Conservation (phyloP, 768 basidiomycete species). For the Auricularia sp. region DNA sequence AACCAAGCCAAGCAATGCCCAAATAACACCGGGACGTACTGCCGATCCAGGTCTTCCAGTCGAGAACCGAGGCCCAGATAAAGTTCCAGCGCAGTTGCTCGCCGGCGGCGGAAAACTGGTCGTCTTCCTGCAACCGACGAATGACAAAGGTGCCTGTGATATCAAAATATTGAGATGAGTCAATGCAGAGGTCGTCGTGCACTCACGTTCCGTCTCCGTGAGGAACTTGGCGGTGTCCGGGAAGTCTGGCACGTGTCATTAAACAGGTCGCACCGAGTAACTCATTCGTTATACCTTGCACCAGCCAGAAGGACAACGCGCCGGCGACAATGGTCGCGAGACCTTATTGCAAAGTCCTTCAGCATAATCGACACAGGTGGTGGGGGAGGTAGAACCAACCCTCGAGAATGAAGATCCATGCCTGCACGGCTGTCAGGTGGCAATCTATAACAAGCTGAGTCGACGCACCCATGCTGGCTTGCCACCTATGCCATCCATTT, state of each 20-base stretch:
- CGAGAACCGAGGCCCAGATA: constrained; percentile 24
- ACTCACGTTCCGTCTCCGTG: constrained; percentile 47
- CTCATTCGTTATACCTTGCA: constrained; percentile 27
- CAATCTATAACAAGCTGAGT: too few relatives aligned
- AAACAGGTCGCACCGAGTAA: too few relatives aligned
- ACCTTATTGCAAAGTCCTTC: constrained; percentile 13
- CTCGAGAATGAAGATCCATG: constrained; percentile 73
- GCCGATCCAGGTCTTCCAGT: background rate
- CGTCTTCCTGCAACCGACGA: constrained; percentile 52
- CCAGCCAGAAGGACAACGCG: constrained; percentile 57
- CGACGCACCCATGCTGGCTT: background rate
- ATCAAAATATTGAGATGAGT: too few relatives aligned
- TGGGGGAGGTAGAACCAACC: constrained; percentile 13
- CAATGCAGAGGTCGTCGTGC: constrained; percentile 17
- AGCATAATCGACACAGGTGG: background rate
- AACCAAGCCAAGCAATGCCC: too few relatives aligned
- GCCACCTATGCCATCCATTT: background rate
- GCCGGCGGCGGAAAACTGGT: constrained; percentile 65
- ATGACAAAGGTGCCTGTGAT: constrained; percentile 33
- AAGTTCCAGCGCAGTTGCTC: constrained; percentile 49
- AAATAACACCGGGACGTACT: background rate
- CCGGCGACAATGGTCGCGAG: constrained; percentile 60
- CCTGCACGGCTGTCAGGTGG: constrained; percentile 5
- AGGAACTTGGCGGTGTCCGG: constrained; percentile 74
- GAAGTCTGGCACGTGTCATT: constrained; percentile 37